Percentiles rank a stretch among this genome's conserved stretches.
These are phyloP conservation scores for Pichia manshurica DNA, from an alignment of 805 yeast species.

Conservation along the genomic window DNA sequence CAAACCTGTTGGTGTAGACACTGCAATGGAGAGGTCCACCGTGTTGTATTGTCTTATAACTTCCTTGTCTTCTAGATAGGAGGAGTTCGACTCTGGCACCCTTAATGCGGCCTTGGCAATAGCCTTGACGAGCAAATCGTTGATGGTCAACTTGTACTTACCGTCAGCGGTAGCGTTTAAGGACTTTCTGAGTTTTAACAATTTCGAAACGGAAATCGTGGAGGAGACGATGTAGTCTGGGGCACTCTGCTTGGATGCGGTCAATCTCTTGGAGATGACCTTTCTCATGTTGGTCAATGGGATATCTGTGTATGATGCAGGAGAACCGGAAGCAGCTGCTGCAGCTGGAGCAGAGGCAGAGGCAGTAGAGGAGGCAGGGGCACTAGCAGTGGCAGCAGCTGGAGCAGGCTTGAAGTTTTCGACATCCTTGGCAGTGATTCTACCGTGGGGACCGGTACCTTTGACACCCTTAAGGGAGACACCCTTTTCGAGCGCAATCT, in stretches of 20 bases:
- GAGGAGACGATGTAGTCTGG: constrained; percentile 94
- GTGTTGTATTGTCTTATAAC: constrained; percentile 86
- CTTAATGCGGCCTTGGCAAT: constrained; percentile 82
- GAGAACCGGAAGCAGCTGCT: constrained; percentile 42
- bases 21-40: constrained; percentile 97
- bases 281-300: constrained; percentile 91
- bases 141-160: constrained; percentile 84
- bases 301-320: constrained; percentile 66
- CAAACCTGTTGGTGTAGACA: constrained; percentile 95
- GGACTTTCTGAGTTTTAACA: constrained; percentile 86
- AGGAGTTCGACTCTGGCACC: constrained; percentile 91
- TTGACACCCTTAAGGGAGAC: constrained; percentile 74
- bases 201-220: constrained; percentile 77
- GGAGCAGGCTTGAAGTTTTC: constrained; percentile 54
- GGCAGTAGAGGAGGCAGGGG: constrained; percentile 35
- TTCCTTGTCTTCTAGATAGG: constrained; percentile 86
- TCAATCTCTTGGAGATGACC: constrained; percentile 84
- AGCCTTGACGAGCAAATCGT: constrained; percentile 92
- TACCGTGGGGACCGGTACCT: constrained; percentile 94
- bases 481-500: constrained; percentile 88
- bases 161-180: constrained; percentile 82
- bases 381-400: constrained; percentile 33
- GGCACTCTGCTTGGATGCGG: constrained; percentile 75
- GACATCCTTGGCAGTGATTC: constrained; percentile 87
- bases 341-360: constrained; percentile 41